These are phyloP conservation scores for Leccinum fallax DNA, from an alignment of 1,284 basidiomycete species.

Conservation along the genomic window DNA sequence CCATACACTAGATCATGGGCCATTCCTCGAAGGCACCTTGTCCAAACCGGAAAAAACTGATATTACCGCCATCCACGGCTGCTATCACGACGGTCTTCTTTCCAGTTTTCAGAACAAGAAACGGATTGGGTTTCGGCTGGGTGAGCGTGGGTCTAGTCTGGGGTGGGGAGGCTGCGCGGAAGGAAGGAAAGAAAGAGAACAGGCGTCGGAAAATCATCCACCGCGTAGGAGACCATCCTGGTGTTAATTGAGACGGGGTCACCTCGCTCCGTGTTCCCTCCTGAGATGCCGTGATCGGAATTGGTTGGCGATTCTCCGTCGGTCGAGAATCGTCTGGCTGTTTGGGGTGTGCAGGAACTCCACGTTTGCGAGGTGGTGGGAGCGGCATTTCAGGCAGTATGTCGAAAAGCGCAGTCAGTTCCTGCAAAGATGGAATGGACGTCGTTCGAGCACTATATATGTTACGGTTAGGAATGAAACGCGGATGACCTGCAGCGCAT, in stretches of 20 bases:
- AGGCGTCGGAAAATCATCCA: conserved; percentile 3
- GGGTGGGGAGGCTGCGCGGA: conserved; percentile 19
- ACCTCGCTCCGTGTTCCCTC: conserved; percentile 1
- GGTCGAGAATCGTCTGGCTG: conserved; percentile 20
- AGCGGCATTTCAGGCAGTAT: conserved; percentile 59
- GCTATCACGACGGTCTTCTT: conserved; percentile 87
- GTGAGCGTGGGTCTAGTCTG: conserved; percentile 39
- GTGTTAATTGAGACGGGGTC: background rate
- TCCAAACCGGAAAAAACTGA: conserved; percentile 88
- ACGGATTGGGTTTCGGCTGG: conserved; percentile 59
- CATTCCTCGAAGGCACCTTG: conserved; percentile 85
- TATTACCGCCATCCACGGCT: conserved; percentile 87
- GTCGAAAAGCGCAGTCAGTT: conserved; percentile 66
- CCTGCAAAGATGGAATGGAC: conserved; percentile 69
- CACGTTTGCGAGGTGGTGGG: conserved; percentile 52
- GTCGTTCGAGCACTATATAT: conserved; percentile 66
- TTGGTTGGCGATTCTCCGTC: conserved; percentile 12
- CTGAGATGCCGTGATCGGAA: conserved; percentile 7
- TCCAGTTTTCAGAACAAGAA: conserved; percentile 80
- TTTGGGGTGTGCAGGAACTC: conserved; percentile 2
- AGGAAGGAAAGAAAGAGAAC: conserved; percentile 14
- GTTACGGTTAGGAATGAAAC: background rate
- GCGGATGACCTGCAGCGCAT: conserved; percentile 1
- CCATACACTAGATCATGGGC: conserved; percentile 45
- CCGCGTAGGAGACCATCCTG: background rate